Conservation (phyloP, 768 basidiomycete species). For the Russula vinacea region DNA sequence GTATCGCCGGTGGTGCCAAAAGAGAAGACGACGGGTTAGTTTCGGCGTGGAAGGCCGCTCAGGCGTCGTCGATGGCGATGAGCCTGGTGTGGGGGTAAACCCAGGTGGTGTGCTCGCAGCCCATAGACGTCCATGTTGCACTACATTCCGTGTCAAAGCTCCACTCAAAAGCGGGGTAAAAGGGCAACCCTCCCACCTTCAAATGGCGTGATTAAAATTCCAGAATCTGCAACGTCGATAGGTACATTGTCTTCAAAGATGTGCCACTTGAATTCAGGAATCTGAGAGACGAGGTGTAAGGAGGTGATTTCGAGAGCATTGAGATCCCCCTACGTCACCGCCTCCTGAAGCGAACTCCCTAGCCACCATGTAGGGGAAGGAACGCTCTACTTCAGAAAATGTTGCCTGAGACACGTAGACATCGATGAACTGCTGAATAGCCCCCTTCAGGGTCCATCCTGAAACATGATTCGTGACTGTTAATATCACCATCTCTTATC, state of each 20-base stretch:
- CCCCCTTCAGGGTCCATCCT: conserved; percentile 71
- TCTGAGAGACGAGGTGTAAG: conserved; percentile 41
- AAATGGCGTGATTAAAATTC: conserved; percentile 63
- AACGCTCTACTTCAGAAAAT: conserved; percentile 58
- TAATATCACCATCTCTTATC: not conserved
- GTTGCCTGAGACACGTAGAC: conserved; percentile 68
- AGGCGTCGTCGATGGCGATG: conserved; percentile 37
- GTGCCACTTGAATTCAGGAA: conserved; percentile 82
- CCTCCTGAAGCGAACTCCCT: conserved; percentile 77
- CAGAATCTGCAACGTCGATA: conserved; percentile 65
- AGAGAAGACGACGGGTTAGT: conserved; percentile 10
- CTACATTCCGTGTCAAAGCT: conserved; percentile 32
- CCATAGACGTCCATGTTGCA: conserved; percentile 74
- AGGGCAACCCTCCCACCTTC: conserved; percentile 44
- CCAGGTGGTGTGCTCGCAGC: conserved; percentile 40
- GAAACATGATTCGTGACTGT: conserved; percentile 12
- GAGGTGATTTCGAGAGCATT: not conserved
- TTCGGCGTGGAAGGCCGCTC: conserved; percentile 32
- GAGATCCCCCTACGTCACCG: conserved; percentile 54
- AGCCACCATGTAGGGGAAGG: conserved; percentile 80
- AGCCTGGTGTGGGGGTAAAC: conserved; percentile 43
- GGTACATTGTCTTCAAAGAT: conserved; percentile 66
- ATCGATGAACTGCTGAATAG: conserved; percentile 71
- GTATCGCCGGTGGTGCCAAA: not conserved
- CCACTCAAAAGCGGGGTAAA: not conserved